phyloP scores from a whole-genome alignment of 352 stramenopile species.

The Proteromonas lacertae region DNA sequence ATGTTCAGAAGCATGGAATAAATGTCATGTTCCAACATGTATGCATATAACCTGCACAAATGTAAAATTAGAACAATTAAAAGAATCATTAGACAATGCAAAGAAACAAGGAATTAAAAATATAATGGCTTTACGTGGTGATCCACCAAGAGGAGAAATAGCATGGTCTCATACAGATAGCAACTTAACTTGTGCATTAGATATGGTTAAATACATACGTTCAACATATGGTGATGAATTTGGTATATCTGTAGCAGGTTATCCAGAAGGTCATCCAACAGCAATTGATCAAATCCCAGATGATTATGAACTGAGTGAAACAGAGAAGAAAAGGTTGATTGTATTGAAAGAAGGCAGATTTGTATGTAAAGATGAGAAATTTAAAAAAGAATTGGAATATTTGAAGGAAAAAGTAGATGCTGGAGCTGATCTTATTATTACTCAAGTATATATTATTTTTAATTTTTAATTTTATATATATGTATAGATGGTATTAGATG shows the following conservation, averaged over 20 bases:
- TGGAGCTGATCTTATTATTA: slow-evolving; percentile 59
- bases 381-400: slow-evolving; percentile 24
- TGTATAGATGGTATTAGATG: slow-evolving; percentile 71
- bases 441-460: too few species aligned
- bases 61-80: slow-evolving; percentile 32
- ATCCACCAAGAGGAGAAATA: slow-evolving; percentile 23
- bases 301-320: too few species aligned
- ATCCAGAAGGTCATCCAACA: slow-evolving; percentile 40
- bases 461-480: too few species aligned
- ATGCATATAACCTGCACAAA: slow-evolving; percentile 79
- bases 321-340: too few species aligned
- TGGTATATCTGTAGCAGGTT: slow-evolving; percentile 49
- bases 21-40: slow-evolving; percentile 49
- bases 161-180: slow-evolving; percentile 18
- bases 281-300: too few species aligned
- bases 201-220: slow-evolving; percentile 47
- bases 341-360: too few species aligned
- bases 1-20: slow-evolving; percentile 46
- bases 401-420: slow-evolving; percentile 56
- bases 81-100: slow-evolving; percentile 30
- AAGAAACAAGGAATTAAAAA: slow-evolving; percentile 44
- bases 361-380: too few species aligned
- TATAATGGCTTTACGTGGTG: slow-evolving; percentile 45
- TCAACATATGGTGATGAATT: slow-evolving; percentile 49
- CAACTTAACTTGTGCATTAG: slow-evolving; percentile 41